Percentiles rank a stretch among this genome's conserved stretches.
These are phyloP conservation scores for Lodderomyces parapsilosis DNA, from an alignment of 1,139 yeast genomes.

Conservation along the genomic window DNA sequence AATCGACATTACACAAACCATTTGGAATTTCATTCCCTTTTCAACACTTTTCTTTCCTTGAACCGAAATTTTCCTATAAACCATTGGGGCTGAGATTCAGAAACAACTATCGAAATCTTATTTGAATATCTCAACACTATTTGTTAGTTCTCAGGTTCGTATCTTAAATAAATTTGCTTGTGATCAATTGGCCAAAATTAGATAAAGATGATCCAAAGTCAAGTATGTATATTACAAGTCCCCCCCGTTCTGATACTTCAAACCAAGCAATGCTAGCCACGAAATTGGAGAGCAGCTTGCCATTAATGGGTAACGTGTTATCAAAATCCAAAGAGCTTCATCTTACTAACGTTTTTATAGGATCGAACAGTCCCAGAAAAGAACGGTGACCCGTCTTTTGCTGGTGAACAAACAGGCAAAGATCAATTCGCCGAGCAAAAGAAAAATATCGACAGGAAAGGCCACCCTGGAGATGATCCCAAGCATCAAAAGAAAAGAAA, in stretches of 20 bases:
- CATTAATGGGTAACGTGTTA: too few species aligned
- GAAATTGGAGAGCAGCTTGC: too few species aligned
- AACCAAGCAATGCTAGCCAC: too few species aligned
- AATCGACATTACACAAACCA: background rate
- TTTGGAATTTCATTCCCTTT: background rate
- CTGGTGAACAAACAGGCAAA: background rate
- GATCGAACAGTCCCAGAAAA: background rate
- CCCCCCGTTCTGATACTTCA: background rate
- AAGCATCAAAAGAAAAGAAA: background rate
- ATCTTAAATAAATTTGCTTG: too few species aligned
- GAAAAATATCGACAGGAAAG: background rate
- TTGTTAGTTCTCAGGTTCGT: too few species aligned
- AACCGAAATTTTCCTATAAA: too few species aligned
- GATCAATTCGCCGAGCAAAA: background rate
- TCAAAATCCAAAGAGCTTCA: too few species aligned
- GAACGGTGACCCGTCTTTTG: background rate
- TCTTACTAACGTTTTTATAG: background rate
- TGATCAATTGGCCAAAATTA: background rate
- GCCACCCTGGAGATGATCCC: constrained; percentile 1
- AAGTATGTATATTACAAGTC: background rate
- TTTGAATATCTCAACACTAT: too few species aligned
- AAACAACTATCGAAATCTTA: too few species aligned
- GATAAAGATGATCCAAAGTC: constrained; percentile 1
- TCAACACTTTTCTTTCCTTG: background rate
- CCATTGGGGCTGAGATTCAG: too few species aligned